Evolutionary conservation across 352 stramenopile genomes (phyloP).

Genomic region (Poterioochromonas sp.): DNA sequence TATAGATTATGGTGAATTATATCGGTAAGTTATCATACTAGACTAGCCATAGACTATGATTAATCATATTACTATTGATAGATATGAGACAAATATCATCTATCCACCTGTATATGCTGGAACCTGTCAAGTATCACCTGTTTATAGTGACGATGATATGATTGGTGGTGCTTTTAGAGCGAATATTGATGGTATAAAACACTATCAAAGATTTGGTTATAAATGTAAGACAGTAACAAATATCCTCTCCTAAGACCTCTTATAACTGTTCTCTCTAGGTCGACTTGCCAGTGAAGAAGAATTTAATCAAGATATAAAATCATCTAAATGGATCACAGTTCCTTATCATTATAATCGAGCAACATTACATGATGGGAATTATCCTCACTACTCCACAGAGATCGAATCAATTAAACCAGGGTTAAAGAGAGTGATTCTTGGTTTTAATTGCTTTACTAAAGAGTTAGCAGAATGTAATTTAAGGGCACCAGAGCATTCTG

Average conservation of each 20-base stretch:
- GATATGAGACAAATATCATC: slow-evolving; percentile 33
- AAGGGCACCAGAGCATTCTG: slow-evolving; percentile 28
- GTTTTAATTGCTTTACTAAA: slow-evolving; percentile 31
- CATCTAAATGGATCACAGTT: slow-evolving; percentile 1
- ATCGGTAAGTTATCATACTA: background rate
- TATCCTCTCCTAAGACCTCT: background rate
- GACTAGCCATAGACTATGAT: background rate
- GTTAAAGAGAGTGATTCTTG: slow-evolving; percentile 31
- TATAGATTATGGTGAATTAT: slow-evolving; percentile 32
- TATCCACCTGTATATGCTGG: slow-evolving; percentile 26
- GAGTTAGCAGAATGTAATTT: background rate
- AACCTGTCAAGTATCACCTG: slow-evolving; percentile 14
- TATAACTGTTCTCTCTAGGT: background rate
- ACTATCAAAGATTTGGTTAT: slow-evolving; percentile 31
- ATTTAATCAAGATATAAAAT: background rate
- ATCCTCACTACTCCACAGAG: slow-evolving; percentile 20
- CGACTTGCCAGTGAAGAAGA: background rate
- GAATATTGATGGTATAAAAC: slow-evolving; percentile 28
- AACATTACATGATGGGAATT: slow-evolving; percentile 24
- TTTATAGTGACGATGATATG: slow-evolving; percentile 1
- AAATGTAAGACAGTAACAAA: slow-evolving; percentile 15
- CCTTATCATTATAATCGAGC: slow-evolving; percentile 16
- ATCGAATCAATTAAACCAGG: background rate
- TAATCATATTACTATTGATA: background rate
- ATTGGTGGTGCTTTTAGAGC: slow-evolving; percentile 25